A percentile compares a stretch with the other conserved stretches of the same genome.
Conservation (phyloP, 352 stramenopile species). For the Globisporangium okanoganense region DNA sequence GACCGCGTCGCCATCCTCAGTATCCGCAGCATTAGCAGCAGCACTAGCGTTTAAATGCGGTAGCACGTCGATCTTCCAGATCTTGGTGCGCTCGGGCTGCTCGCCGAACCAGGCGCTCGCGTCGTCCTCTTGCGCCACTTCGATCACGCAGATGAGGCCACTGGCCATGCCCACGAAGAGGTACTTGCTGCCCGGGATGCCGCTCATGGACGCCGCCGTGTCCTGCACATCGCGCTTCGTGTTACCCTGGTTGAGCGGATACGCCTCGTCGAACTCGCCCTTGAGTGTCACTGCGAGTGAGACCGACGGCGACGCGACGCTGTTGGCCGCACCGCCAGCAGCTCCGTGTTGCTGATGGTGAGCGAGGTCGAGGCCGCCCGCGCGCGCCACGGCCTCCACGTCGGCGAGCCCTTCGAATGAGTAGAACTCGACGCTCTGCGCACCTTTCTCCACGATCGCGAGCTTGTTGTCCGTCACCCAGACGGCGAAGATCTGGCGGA, state of each 20-base stretch:
- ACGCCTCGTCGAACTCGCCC: conserved; percentile 44
- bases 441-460: conserved; percentile 57
- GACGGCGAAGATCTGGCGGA: conserved; percentile 40
- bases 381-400: conserved; percentile 13
- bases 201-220: conserved; percentile 40
- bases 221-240: conserved; percentile 41
- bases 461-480: conserved; percentile 57
- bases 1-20: not conserved
- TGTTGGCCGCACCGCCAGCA: not conserved
- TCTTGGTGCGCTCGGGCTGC: conserved; percentile 22
- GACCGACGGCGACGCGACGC: not conserved
- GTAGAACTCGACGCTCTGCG: conserved; percentile 67
- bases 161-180: conserved; percentile 76
- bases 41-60: conserved; percentile 42
- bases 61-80: conserved; percentile 82
- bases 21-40: not conserved
- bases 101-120: conserved; percentile 31
- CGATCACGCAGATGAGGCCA: conserved; percentile 63
- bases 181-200: conserved; percentile 44
- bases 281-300: conserved; percentile 1
- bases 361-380: conserved; percentile 20
- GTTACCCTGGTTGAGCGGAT: conserved; percentile 54
- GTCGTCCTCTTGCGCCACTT: conserved; percentile 24
- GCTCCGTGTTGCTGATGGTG: conserved; percentile 6
- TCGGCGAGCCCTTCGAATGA: conserved; percentile 45